Base-by-base conservation (phyloP, 2,329 filamentous ascomycete genomes). In the Fusarium staphyleae region DNA sequence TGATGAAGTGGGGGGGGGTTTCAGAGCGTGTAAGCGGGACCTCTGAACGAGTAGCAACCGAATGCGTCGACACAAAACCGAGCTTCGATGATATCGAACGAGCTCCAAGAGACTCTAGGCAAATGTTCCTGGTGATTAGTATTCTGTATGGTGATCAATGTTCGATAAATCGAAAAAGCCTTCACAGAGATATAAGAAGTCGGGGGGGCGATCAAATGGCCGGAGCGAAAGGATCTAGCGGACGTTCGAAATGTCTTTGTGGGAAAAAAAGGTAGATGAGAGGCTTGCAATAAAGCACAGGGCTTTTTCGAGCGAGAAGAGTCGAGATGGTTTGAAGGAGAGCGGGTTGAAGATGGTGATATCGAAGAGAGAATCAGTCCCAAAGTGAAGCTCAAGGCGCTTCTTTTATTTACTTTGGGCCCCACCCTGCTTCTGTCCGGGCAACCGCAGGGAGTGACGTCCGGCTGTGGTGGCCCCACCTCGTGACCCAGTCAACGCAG, bases 61-160 rank as follows among this genome's bases (percentile, higher is more conserved):
- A 79, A 78, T 78, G 77, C 75, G 72, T 78, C 73, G 67, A 69
- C 58, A 56, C 64, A 70, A 69, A 65, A 62, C 67, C 64, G 69
- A 73, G 69, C 70, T 74, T 69, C 70, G 69, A 76, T 64, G 48
- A 18, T 65, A 75, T 78, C 75, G 75, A 79, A 76, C 70, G 76
- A 81, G 77, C 73, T 82, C 78, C 80, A 81, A 83, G 79, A 82
- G 77, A 80, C 78, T 81, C 80, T 82, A 82, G 70, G 74, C 75
- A 82, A 82, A 81, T 78, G 75, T 79, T 83, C 79, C 78, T 82
- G 74, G 76, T 69, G 67, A 74, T 80, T 79, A 78, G 77, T 81
- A 78, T 72, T 55, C 59, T 59, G 54, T 70, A 66, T 72, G 66
- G 68, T 70, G 75, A 70, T 65, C 70, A 73, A 71, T 78, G 74